Percentiles rank a stretch among this genome's conserved stretches.
Conservation (phyloP, 2,329 filamentous ascomycete genomes). For the Aureobasidium vineae region DNA sequence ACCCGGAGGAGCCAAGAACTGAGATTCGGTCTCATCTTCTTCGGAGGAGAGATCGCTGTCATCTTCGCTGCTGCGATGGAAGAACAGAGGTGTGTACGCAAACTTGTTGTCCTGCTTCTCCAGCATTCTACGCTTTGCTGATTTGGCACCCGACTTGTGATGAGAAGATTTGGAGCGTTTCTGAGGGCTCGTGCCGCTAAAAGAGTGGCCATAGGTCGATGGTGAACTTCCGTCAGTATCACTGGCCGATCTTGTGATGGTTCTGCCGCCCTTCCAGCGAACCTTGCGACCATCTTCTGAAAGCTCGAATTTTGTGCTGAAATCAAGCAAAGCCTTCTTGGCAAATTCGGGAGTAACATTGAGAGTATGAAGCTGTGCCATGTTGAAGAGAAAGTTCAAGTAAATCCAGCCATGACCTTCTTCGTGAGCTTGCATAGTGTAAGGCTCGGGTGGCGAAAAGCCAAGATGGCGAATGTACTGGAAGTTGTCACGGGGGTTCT, state of each 20-base stretch:
- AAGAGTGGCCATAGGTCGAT: slow-evolving; percentile 24
- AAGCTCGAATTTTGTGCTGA: slow-evolving; percentile 73
- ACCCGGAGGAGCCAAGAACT: slow-evolving; percentile 31
- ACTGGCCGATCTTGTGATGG: slow-evolving; percentile 64
- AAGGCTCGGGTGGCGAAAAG: slow-evolving; percentile 59
- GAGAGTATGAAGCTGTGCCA: slow-evolving; percentile 82
- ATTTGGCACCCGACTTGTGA: neutral
- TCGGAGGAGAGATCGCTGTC: slow-evolving; percentile 39
- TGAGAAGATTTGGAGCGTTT: slow-evolving; percentile 32
- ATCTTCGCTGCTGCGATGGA: slow-evolving; percentile 45
- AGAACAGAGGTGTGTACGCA: slow-evolving; percentile 51
- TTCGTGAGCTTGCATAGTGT: slow-evolving; percentile 53
- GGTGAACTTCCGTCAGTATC: slow-evolving; percentile 44
- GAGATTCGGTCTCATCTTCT: slow-evolving; percentile 39
- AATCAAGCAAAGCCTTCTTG: slow-evolving; percentile 65
- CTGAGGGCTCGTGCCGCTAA: slow-evolving; percentile 32
- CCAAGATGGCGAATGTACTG: slow-evolving; percentile 75
- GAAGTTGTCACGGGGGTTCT: slow-evolving; percentile 74
- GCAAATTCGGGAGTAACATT: slow-evolving; percentile 79
- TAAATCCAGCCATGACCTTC: slow-evolving; percentile 79
- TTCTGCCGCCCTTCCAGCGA: slow-evolving; percentile 69
- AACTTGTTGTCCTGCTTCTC: slow-evolving; percentile 37
- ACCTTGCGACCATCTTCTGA: slow-evolving; percentile 76
- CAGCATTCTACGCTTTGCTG: slow-evolving; percentile 3
- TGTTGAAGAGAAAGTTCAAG: slow-evolving; percentile 72